phyloP scores from a whole-genome alignment of 2,329 filamentous ascomycete species.

The Ploettnerulaceae sp. region DNA sequence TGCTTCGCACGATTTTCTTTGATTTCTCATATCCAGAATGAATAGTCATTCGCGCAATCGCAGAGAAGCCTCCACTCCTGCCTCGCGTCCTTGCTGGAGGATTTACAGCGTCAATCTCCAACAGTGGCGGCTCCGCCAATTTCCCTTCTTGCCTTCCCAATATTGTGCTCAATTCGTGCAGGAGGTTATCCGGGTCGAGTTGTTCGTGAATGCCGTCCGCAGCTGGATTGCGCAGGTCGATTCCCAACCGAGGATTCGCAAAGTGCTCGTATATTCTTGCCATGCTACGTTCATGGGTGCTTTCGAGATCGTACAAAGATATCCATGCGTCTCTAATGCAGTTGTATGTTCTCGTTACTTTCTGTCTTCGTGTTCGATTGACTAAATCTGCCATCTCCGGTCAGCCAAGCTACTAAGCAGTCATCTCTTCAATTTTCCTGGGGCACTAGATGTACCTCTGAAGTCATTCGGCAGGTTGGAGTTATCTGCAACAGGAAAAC shows the following conservation, averaged over 20 bases:
- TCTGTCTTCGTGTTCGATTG: neutral
- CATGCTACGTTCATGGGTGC: neutral
- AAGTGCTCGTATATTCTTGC: conserved; percentile 6
- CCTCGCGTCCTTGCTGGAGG: neutral
- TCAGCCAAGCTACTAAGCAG: neutral
- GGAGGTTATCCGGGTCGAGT: conserved; percentile 1
- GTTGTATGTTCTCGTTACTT: neutral
- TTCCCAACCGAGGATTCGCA: neutral
- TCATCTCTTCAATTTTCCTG: too few relatives aligned
- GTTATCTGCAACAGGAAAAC: conserved; percentile 1
- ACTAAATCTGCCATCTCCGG: neutral
- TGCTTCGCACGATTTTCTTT: neutral
- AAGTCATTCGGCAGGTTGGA: conserved; percentile 2
- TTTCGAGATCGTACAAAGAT: neutral
- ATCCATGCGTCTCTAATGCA: conserved; percentile 6
- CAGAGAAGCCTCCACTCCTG: conserved; percentile 2
- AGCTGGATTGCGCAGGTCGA: conserved; percentile 1
- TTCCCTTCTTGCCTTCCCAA: neutral
- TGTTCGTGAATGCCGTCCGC: neutral
- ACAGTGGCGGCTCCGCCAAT: neutral
- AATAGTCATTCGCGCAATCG: neutral
- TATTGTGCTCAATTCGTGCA: conserved; percentile 1
- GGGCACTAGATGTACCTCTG: neutral
- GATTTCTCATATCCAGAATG: conserved; percentile 1
- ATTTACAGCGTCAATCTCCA: neutral